These are phyloP conservation scores for Phoma herbarum DNA, from an alignment of 2,329 filamentous ascomycete genomes.

Conservation along the genomic window DNA sequence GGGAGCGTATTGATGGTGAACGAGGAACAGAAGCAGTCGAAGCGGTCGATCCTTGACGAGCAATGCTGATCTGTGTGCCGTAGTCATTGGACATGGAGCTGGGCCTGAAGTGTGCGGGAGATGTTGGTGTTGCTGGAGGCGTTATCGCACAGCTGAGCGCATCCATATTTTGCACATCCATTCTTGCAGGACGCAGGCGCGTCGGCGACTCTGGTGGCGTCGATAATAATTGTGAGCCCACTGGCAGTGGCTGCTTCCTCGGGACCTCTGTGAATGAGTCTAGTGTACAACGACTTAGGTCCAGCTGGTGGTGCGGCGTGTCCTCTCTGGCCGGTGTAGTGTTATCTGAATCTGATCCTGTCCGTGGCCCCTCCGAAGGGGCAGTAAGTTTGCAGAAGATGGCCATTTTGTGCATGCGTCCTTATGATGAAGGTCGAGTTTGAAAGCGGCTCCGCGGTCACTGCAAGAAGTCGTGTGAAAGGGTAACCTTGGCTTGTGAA, in stretches of 20 bases:
- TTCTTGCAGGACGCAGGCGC: constrained; percentile 26
- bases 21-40: constrained; percentile 23
- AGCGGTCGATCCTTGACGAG: constrained; percentile 35
- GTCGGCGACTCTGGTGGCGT: constrained; percentile 43
- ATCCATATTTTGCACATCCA: constrained; percentile 26
- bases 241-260: constrained; percentile 9
- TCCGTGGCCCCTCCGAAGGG: constrained; percentile 10
- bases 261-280: neutral
- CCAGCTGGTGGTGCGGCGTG: constrained; percentile 8
- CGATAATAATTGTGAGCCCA: constrained; percentile 21
- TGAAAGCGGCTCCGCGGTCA: constrained; percentile 24
- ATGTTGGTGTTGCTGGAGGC: constrained; percentile 43
- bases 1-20: constrained; percentile 31
- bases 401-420: constrained; percentile 24
- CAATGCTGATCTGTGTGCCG: constrained; percentile 29
- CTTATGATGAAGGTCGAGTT: constrained; percentile 20
- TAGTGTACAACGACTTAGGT: constrained; percentile 2
- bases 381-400: constrained; percentile 19
- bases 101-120: constrained; percentile 30
- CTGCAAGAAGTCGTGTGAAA: constrained; percentile 19
- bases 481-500: constrained; percentile 24
- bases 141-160: constrained; percentile 35
- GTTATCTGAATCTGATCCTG: neutral
- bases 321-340: constrained; percentile 3
- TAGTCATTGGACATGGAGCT: constrained; percentile 31